Conservation (phyloP, 2,329 filamentous ascomycete genomes). For the Pestalotiopsis fici region DNA sequence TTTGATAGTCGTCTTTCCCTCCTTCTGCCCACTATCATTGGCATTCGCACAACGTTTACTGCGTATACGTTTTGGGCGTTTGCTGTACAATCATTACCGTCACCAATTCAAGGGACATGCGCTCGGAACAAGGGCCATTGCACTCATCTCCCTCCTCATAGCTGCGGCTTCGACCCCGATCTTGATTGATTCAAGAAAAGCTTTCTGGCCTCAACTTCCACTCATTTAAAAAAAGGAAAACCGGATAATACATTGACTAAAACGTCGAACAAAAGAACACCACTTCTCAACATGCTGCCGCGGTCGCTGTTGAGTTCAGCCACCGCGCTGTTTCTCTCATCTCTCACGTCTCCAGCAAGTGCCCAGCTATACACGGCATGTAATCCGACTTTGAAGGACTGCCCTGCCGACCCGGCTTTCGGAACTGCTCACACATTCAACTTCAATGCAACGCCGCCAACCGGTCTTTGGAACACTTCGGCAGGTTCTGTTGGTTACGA, state of each 20-base stretch:
- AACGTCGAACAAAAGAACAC: neutral
- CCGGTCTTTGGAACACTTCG: conserved; percentile 68
- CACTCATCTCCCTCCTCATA: neutral
- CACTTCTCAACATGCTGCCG: conserved; percentile 14
- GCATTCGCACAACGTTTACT: neutral
- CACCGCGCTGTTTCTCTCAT: conserved; percentile 38
- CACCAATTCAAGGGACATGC: neutral
- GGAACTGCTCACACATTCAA: conserved; percentile 62
- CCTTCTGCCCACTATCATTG: neutral
- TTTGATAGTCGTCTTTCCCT: neutral
- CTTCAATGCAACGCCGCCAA: conserved; percentile 64
- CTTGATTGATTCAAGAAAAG: conserved; percentile 2
- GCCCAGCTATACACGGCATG: conserved; percentile 80
- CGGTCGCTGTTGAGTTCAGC: conserved; percentile 27
- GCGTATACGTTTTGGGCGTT: neutral
- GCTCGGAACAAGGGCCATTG: neutral
- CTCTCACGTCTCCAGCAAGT: conserved; percentile 46
- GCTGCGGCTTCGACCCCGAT: neutral
- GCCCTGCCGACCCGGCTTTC: conserved; percentile 72
- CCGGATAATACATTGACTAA: neutral
- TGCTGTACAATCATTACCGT: neutral
- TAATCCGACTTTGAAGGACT: conserved; percentile 73
- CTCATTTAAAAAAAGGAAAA: neutral
- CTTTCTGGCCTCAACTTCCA: neutral
- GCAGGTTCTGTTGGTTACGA: conserved; percentile 66